Base-by-base conservation (phyloP, 441 rosid genomes). In the Corymbia calophylla region DNA sequence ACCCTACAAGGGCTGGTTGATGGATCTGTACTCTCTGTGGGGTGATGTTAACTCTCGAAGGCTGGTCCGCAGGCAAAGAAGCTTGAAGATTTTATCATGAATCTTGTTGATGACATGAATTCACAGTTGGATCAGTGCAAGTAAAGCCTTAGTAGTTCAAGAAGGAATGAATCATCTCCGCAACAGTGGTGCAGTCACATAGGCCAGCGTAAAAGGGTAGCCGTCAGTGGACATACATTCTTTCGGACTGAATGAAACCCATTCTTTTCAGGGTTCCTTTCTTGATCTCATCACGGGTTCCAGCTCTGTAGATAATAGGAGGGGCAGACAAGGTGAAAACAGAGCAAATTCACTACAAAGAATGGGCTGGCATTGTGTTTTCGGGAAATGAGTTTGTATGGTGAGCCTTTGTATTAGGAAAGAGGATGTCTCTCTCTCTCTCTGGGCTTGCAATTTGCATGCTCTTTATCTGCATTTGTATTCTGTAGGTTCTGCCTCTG, bases 21-120 rank as follows among this genome's bases (percentile, higher is more conserved):
- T 91, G 48, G 99, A 97, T 92, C 97, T 97, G 92, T 98, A 98
- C 93, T 93, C 97, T 19, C 97, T 93, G 48, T 96, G 99, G 99
- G 97, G 94, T 49, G 97, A 96, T 87, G 95, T 96, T 82, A 97
- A 96, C 66, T 96, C 14, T 91, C 95, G 54, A 97, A 92, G 91
- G 96, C 97, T 19, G 98, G 98, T 23, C 96, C 93, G 86, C 97
- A 93, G 87, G 96, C 97, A 2, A 95, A 93, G 92, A 96, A 89
- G 92, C 91, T 97, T 2, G 97, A 95, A 89, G 95, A 94, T 68
- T 94, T 96, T 14, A 91, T 98, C n/a, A 91, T 91, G 56, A 94
- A 94, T 91, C 95, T 95, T 89, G 94, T 96, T 1, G 96, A 95
- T 66, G 97, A 96, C 88, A 93, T 93, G 95, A 96, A 91, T 92